Evolutionary conservation across 177 flowering plant genomes (phyloP), one percentile per base, ranked within the genome.

Genomic region (Tripterygium wilfordii): DNA sequence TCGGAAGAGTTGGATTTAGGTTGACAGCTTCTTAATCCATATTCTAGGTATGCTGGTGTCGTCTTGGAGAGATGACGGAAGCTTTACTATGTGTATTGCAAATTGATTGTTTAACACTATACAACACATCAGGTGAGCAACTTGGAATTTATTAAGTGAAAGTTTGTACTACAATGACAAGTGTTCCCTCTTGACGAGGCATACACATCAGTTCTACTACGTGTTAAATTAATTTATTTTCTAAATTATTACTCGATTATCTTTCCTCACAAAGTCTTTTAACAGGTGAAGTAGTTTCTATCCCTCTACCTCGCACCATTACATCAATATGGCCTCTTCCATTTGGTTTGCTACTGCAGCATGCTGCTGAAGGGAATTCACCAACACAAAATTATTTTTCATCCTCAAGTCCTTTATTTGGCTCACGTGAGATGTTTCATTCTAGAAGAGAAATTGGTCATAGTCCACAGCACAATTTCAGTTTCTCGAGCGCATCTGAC

Each of bases 311-410:
- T 48, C 68, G 71, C 41, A 52, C 75, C 15, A 54, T 86, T 40
- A 60, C 71, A 39, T 86, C 97, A 27, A 82, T 89, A 56, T 89
- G 95, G 96, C 69, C 99, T 58, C 86, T 85, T 66, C 95, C 99
- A 19, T 79, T 63, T 75, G 99, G 99, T 53, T 65, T 92, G 48
- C 76, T 92, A 29, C 81, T 92, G 53, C 96, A 89, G 67, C 80
- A 71, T 45, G 72, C 70, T 16, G 49, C 70, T 42, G 91, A 78
- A 55, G 74, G 64, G 40, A 73, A 46, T 56, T 66, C 66, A 43
- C 42, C 67, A 42, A 10, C 71, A 29, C 56, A 58, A 50, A 48
- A 25, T 45, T 60, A 72, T 17, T 70, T 70, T 58, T 57, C 77
- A 41, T 50, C 76, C 49, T 60, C 81, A 31, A 76, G 66, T 32